phyloP scores from a whole-genome alignment of 192 early-diverging fungal genomes.

The Coemansia sp. region DNA sequence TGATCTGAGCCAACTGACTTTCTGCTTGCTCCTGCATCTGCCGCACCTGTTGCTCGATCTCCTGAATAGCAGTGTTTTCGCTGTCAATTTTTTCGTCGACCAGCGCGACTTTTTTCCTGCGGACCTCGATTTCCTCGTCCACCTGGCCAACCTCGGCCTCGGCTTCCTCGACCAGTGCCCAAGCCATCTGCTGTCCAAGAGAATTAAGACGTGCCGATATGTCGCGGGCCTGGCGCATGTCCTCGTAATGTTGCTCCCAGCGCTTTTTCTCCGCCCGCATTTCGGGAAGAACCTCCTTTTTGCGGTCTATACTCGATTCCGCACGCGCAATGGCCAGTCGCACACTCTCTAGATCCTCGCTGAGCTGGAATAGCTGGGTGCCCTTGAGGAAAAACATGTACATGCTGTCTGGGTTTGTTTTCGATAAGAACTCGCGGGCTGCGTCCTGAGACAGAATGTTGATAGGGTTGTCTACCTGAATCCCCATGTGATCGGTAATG shows the following conservation, averaged over 20 bases:
- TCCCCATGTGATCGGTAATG: conserved; percentile 86
- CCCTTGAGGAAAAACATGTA: conserved; percentile 92
- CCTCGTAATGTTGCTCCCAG: conserved; percentile 68
- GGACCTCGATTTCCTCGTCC: conserved; percentile 33
- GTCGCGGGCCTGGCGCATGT: conserved; percentile 64
- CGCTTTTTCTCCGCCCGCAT: conserved; percentile 67
- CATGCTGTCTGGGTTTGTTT: conserved; percentile 81
- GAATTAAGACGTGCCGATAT: conserved; percentile 57
- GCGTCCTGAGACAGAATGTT: conserved; percentile 92
- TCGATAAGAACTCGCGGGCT: conserved; percentile 85
- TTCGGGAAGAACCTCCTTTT: conserved; percentile 69
- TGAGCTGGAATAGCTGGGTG: conserved; percentile 80
- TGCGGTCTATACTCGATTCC: conserved; percentile 54
- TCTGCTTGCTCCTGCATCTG: conserved; percentile 33
- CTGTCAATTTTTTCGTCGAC: conserved; percentile 59
- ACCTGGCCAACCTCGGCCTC: conserved; percentile 51
- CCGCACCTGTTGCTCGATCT: conserved; percentile 46
- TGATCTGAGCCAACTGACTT: conserved; percentile 21
- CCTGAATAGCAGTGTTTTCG: conserved; percentile 49
- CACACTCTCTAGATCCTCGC: conserved; percentile 68
- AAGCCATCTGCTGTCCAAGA: conserved; percentile 73
- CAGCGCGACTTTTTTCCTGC: conserved; percentile 26
- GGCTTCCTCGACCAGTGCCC: conserved; percentile 65
- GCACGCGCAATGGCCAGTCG: conserved; percentile 58
- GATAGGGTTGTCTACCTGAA: conserved; percentile 93